phyloP scores from a whole-genome alignment of 768 basidiomycete genomes.

The Pleurotus sapidus region DNA sequence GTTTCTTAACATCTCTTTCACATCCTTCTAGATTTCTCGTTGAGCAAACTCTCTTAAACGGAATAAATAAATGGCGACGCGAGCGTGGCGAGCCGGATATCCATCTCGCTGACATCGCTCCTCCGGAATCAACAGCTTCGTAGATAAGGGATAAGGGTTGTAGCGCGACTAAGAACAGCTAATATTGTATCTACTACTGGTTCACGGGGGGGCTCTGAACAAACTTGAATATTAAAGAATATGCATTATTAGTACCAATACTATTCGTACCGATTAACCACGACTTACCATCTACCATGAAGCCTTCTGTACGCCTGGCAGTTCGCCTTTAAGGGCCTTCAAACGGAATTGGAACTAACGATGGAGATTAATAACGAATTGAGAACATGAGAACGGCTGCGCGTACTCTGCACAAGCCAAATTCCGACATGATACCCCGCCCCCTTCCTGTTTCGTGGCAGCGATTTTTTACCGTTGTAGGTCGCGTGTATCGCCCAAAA shows the following conservation, averaged over 20 bases:
- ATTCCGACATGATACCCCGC: conserved; percentile 86
- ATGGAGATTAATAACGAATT: background rate
- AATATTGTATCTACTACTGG: background rate
- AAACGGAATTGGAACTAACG: conserved; percentile 85
- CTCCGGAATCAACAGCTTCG: conserved; percentile 24
- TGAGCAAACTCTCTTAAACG: conserved; percentile 64
- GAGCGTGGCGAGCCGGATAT: conserved; percentile 79
- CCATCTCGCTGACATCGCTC: conserved; percentile 49
- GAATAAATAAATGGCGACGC: conserved; percentile 85
- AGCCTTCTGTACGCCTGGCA: conserved; percentile 87
- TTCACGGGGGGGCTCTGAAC: too few species aligned
- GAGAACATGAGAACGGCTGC: conserved; percentile 11
- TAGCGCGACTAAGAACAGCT: background rate
- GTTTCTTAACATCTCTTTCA: conserved; percentile 2
- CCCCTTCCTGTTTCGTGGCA: conserved; percentile 85
- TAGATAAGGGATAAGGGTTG: background rate
- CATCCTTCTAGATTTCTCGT: conserved; percentile 62
- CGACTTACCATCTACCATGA: conserved; percentile 65
- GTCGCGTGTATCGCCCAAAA: conserved; percentile 78
- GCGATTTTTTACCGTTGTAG: conserved; percentile 87
- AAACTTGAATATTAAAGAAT: too few species aligned
- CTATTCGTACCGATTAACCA: too few species aligned
- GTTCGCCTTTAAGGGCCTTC: conserved; percentile 76
- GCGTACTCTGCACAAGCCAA: conserved; percentile 77
- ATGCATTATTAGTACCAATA: too few species aligned